Conservation (phyloP, 495 filamentous ascomycete species). For the Neurospora discreta region DNA sequence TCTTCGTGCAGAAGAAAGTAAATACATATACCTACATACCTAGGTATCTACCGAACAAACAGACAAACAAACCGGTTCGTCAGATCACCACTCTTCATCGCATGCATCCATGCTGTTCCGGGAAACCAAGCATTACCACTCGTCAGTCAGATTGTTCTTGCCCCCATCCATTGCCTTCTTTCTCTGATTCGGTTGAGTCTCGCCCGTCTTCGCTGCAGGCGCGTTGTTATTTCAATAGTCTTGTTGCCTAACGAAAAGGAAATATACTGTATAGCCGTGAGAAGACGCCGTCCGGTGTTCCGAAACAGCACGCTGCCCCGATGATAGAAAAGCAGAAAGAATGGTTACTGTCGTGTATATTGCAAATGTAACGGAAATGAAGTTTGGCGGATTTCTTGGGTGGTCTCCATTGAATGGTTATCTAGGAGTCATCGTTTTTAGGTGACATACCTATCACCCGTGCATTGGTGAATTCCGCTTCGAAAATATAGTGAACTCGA, state of each 20-base stretch:
- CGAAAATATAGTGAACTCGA: background rate
- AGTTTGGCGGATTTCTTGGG: background rate
- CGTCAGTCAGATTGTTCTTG: background rate
- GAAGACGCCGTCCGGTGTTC: background rate
- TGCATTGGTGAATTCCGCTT: background rate
- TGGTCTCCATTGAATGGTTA: background rate
- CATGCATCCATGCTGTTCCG: background rate
- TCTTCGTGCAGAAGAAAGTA: background rate
- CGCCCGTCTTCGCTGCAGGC: background rate
- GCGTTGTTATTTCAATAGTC: background rate
- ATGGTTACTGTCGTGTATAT: background rate
- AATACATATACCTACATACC: background rate
- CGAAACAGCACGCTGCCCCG: background rate
- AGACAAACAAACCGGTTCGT: background rate
- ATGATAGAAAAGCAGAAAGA: background rate
- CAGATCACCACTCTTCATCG: background rate
- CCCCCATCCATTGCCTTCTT: background rate
- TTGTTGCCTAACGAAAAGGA: background rate
- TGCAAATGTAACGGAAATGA: background rate
- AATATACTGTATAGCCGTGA: background rate
- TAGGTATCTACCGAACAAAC: background rate
- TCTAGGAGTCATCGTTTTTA: background rate
- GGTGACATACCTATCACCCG: background rate
- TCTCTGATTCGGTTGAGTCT: background rate
- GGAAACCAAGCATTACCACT: background rate